These are phyloP conservation scores for Ploettnerulaceae sp. DNA, from an alignment of 2,329 filamentous ascomycete genomes.

Conservation along the genomic window DNA sequence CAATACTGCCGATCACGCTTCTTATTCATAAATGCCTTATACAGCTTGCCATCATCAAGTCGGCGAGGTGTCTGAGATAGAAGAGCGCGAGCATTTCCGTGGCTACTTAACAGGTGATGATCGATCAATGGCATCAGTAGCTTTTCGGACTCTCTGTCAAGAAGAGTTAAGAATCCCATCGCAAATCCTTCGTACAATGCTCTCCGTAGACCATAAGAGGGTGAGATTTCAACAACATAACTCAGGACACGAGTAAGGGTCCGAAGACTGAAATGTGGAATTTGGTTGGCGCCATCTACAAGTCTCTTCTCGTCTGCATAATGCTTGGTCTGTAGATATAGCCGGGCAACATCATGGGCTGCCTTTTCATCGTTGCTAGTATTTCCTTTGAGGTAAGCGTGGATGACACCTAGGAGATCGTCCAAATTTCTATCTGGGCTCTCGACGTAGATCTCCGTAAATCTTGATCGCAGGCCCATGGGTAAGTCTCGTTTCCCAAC, in stretches of 20 bases:
- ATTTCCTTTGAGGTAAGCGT: slow-evolving; percentile 74
- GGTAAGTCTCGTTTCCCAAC: slow-evolving; percentile 93
- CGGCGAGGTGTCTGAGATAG: slow-evolving; percentile 73
- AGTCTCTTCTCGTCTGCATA: slow-evolving; percentile 77
- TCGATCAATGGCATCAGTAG: slow-evolving; percentile 75
- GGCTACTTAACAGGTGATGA: slow-evolving; percentile 69
- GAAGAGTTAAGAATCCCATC: slow-evolving; percentile 93
- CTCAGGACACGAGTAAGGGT: slow-evolving; percentile 86
- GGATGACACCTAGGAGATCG: slow-evolving; percentile 82
- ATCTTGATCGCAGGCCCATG: slow-evolving; percentile 80
- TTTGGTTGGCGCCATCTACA: slow-evolving; percentile 92
- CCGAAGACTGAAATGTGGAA: slow-evolving; percentile 93
- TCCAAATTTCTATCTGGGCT: slow-evolving; percentile 84
- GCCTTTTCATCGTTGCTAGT: slow-evolving; percentile 68
- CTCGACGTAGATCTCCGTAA: slow-evolving; percentile 92
- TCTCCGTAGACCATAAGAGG: slow-evolving; percentile 77
- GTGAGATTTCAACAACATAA: slow-evolving; percentile 80
- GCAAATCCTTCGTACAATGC: slow-evolving; percentile 93
- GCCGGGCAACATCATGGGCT: slow-evolving; percentile 72
- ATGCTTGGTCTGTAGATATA: slow-evolving; percentile 84
- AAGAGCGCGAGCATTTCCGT: slow-evolving; percentile 65
- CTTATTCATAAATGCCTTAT: slow-evolving; percentile 71
- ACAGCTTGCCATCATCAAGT: slow-evolving; percentile 69
- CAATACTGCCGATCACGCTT: slow-evolving; percentile 73
- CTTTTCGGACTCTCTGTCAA: slow-evolving; percentile 76